These are phyloP conservation scores for Xylaria sp. DNA, from an alignment of 2,329 filamentous ascomycete genomes.

Conservation along the genomic window DNA sequence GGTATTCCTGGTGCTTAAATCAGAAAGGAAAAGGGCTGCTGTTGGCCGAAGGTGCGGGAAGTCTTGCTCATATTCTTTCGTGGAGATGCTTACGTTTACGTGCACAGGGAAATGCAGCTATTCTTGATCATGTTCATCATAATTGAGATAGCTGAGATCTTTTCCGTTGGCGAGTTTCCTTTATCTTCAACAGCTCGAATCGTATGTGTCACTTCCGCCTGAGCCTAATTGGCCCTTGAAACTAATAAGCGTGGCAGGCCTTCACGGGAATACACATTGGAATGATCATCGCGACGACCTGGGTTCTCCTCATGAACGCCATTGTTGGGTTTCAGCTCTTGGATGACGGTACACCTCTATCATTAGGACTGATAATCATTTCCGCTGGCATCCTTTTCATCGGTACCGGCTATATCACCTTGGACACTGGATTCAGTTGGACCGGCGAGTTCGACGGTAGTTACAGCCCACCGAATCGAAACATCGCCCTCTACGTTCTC, in stretches of 20 bases:
- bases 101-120: slow-evolving; percentile 90
- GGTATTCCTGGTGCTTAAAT: slow-evolving; percentile 77
- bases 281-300: slow-evolving; percentile 85
- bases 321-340: slow-evolving; percentile 92
- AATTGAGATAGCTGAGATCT: slow-evolving; percentile 94
- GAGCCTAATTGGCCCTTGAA: background rate
- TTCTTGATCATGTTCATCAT: slow-evolving; percentile 89
- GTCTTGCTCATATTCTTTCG: background rate
- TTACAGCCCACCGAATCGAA: slow-evolving; percentile 69
- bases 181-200: slow-evolving; percentile 75
- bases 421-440: slow-evolving; percentile 91
- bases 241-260: slow-evolving; percentile 62
- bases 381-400: slow-evolving; percentile 82
- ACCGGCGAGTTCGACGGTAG: slow-evolving; percentile 80
- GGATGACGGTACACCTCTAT: slow-evolving; percentile 90
- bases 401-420: slow-evolving; percentile 93
- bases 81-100: slow-evolving; percentile 37
- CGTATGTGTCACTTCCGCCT: slow-evolving; percentile 61
- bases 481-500: slow-evolving; percentile 90
- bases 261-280: slow-evolving; percentile 93
- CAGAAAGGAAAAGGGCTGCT: slow-evolving; percentile 90
- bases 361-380: slow-evolving; percentile 76
- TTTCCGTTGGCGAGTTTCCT: slow-evolving; percentile 91
- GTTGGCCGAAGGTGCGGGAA: slow-evolving; percentile 83
- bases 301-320: slow-evolving; percentile 92